phyloP scores from a whole-genome alignment of 805 yeast genomes.

The Hanseniaspora valbyensis region DNA sequence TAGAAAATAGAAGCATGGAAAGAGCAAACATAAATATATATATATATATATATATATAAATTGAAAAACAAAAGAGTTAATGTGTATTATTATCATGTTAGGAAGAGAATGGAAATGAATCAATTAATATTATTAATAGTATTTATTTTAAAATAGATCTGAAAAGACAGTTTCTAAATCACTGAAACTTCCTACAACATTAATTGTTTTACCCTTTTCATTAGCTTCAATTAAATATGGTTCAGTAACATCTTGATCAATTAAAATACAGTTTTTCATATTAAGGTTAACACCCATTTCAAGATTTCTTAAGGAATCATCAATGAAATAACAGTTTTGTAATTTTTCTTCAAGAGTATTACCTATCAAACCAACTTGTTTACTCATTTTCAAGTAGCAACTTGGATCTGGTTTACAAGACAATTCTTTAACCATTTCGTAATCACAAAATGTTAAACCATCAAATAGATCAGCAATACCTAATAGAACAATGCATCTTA shows the following conservation, averaged over 20 bases:
- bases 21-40: too few relatives aligned
- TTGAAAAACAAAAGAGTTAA: too few relatives aligned
- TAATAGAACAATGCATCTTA: constrained; percentile 62
- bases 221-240: constrained; percentile 10
- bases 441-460: constrained; percentile 89
- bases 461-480: constrained; percentile 91
- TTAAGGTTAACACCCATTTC: constrained; percentile 62
- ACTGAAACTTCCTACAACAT: constrained; percentile 5
- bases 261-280: constrained; percentile 61
- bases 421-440: constrained; percentile 48
- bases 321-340: constrained; percentile 59
- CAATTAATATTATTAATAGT: too few relatives aligned
- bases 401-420: constrained; percentile 80
- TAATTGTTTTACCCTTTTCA: constrained; percentile 5
- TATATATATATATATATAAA: too few relatives aligned
- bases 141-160: constrained; percentile 1
- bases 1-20: too few relatives aligned
- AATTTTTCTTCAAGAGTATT: constrained; percentile 29
- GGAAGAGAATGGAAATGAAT: too few relatives aligned
- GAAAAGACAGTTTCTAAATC: constrained; percentile 8
- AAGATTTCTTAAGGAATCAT: constrained; percentile 74
- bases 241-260: constrained; percentile 48
- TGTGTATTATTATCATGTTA: too few relatives aligned
- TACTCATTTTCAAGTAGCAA: constrained; percentile 55
- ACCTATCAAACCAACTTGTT: constrained; percentile 42